A percentile compares a stretch with the other conserved stretches of the same genome.
phyloP scores from a whole-genome alignment of 352 stramenopile species.

The Phytophthora idaei region DNA sequence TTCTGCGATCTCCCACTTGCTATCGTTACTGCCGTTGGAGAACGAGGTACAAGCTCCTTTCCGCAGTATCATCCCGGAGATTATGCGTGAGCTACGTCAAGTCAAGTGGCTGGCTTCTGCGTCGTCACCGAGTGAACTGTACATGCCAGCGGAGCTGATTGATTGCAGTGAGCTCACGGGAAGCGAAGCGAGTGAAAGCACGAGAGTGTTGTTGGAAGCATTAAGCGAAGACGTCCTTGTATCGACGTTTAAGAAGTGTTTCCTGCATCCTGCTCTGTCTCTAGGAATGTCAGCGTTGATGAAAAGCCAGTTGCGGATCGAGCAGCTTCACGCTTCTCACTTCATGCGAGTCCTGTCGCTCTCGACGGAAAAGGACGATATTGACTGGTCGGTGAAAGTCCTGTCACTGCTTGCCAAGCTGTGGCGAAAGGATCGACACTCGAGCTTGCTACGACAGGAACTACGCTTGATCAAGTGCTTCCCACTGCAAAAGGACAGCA shows the following conservation, averaged over 20 bases:
- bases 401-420: slow-evolving; percentile 61
- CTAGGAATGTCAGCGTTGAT: slow-evolving; percentile 44
- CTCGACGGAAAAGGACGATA: slow-evolving; percentile 42
- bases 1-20: slow-evolving; percentile 40
- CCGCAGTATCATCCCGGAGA: slow-evolving; percentile 56
- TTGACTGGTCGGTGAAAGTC: slow-evolving; percentile 46
- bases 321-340: slow-evolving; percentile 68
- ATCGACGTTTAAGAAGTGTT: slow-evolving; percentile 52
- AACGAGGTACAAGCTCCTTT: slow-evolving; percentile 80
- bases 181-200: slow-evolving; percentile 22
- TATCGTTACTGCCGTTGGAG: slow-evolving; percentile 67
- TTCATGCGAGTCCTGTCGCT: slow-evolving; percentile 59
- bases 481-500: slow-evolving; percentile 36
- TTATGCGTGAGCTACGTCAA: slow-evolving; percentile 62
- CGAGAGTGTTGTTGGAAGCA: slow-evolving; percentile 15
- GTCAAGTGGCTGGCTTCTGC: slow-evolving; percentile 49
- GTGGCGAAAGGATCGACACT: slow-evolving; percentile 59
- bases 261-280: slow-evolving; percentile 54
- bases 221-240: slow-evolving; percentile 33
- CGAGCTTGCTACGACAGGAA: slow-evolving; percentile 57
- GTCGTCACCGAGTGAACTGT: slow-evolving; percentile 10
- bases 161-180: slow-evolving; percentile 38
- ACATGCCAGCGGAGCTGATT: slow-evolving; percentile 49
- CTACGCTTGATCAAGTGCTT: slow-evolving; percentile 80
- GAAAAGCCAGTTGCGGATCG: slow-evolving; percentile 67